Evolutionary conservation across 108 stramenopile genomes (phyloP).

Genomic region (Cyclostephanos tholiformis): DNA sequence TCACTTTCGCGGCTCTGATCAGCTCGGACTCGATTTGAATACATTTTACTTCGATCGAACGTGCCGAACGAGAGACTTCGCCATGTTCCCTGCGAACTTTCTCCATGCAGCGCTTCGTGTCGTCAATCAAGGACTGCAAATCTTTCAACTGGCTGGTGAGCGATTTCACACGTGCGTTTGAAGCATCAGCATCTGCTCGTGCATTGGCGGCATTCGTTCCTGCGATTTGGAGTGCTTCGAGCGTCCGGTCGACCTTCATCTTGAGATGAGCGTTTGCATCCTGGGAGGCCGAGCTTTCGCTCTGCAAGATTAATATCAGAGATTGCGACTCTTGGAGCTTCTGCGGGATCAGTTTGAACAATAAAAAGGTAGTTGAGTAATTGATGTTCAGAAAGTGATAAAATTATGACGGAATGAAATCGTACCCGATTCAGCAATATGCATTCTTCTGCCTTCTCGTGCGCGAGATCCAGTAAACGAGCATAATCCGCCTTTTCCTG

Average conservation of each 20-base stretch:
- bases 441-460: slow-evolving; percentile 54
- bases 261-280: slow-evolving; percentile 44
- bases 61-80: slow-evolving; percentile 47
- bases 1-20: slow-evolving; percentile 37
- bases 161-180: slow-evolving; percentile 59
- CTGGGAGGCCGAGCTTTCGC: slow-evolving; percentile 48
- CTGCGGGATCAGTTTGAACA: slow-evolving; percentile 18
- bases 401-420: slow-evolving; percentile 3
- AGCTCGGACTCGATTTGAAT: slow-evolving; percentile 62
- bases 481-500: slow-evolving; percentile 11
- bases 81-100: slow-evolving; percentile 60
- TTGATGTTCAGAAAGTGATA: neutral
- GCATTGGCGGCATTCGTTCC: slow-evolving; percentile 60
- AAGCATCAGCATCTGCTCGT: slow-evolving; percentile 74
- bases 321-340: slow-evolving; percentile 60
- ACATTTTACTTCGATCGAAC: slow-evolving; percentile 50
- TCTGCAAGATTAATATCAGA: slow-evolving; percentile 48
- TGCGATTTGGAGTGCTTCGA: slow-evolving; percentile 64
- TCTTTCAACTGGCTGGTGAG: slow-evolving; percentile 54
- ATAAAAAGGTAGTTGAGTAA: neutral
- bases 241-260: slow-evolving; percentile 55
- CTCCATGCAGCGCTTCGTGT: slow-evolving; percentile 58
- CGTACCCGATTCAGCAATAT: slow-evolving; percentile 60
- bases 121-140: slow-evolving; percentile 56
- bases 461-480: slow-evolving; percentile 42